Percentiles rank a stretch among this genome's conserved stretches.
Conservation (phyloP, 78 protist genomes). For the Isochrysis galbana region DNA sequence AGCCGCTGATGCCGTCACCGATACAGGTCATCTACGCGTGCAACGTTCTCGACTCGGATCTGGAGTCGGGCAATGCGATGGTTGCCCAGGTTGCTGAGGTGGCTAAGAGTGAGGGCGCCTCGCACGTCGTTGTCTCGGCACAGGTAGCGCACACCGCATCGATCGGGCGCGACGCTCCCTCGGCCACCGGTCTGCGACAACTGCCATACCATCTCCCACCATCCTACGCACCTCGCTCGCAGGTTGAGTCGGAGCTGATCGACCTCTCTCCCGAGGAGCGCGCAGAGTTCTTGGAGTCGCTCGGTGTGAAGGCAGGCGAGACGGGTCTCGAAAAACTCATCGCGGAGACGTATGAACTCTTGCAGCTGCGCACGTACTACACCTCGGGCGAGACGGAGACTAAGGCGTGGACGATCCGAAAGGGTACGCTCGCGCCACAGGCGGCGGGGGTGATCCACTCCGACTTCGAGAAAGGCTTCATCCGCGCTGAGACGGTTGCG, state of each 20-base stretch:
- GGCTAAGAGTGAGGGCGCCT: slow-evolving; percentile 36
- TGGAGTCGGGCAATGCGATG: slow-evolving; percentile 24
- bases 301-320: slow-evolving; percentile 27
- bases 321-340: slow-evolving; percentile 25
- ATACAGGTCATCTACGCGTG: slow-evolving; percentile 50
- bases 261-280: slow-evolving; percentile 32
- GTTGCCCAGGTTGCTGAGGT: not conserved
- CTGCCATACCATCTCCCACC: too few relatives aligned
- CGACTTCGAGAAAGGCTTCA: slow-evolving; percentile 48
- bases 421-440: not conserved
- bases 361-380: slow-evolving; percentile 41
- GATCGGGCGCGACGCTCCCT: too few relatives aligned
- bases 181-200: too few relatives aligned
- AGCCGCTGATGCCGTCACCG: too few relatives aligned
- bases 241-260: slow-evolving; percentile 45
- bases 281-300: slow-evolving; percentile 15
- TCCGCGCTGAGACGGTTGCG: slow-evolving; percentile 39
- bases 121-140: slow-evolving; percentile 43
- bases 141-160: too few relatives aligned
- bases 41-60: slow-evolving; percentile 47
- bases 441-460: not conserved
- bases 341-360: slow-evolving; percentile 27
- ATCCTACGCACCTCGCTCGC: too few relatives aligned
- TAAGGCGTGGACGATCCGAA: slow-evolving; percentile 39
- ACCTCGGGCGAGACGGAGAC: slow-evolving; percentile 39